Conservation (phyloP, 169 alveolate genomes). For the Theileria annulata region DNA sequence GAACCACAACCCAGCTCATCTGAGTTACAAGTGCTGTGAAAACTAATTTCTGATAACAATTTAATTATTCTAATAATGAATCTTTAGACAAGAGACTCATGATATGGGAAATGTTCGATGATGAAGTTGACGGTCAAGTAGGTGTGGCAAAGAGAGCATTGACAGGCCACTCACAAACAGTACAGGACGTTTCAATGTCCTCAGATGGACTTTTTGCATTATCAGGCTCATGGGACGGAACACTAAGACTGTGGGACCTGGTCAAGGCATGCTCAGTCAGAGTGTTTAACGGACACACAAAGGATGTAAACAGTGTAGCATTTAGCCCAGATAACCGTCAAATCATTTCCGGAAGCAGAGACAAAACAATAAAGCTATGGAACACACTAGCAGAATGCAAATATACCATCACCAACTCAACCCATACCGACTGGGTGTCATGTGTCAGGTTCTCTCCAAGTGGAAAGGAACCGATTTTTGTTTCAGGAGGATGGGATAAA, state of each 20-base stretch:
- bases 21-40: conserved; percentile 64
- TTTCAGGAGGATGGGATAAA: conserved; percentile 97
- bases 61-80: background rate
- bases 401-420: conserved; percentile 90
- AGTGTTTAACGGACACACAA: conserved; percentile 90
- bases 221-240: conserved; percentile 93
- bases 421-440: conserved; percentile 97
- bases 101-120: conserved; percentile 81
- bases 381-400: conserved; percentile 97
- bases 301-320: conserved; percentile 94
- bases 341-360: conserved; percentile 97
- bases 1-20: conserved; percentile 82
- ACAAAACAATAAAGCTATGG: conserved; percentile 95
- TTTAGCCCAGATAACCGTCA: conserved; percentile 98
- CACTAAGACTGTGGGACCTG: conserved; percentile 92
- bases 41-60: conserved; percentile 28
- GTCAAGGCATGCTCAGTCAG: conserved; percentile 88
- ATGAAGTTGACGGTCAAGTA: conserved; percentile 77
- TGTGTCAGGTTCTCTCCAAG: conserved; percentile 96
- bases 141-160: conserved; percentile 83
- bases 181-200: conserved; percentile 90
- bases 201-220: conserved; percentile 92
- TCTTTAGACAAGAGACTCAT: conserved; percentile 77
- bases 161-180: conserved; percentile 91
- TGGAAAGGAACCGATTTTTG: conserved; percentile 92